Conservation (phyloP, 169 alveolate species). For the Cryptosporidium xiaoi region DNA sequence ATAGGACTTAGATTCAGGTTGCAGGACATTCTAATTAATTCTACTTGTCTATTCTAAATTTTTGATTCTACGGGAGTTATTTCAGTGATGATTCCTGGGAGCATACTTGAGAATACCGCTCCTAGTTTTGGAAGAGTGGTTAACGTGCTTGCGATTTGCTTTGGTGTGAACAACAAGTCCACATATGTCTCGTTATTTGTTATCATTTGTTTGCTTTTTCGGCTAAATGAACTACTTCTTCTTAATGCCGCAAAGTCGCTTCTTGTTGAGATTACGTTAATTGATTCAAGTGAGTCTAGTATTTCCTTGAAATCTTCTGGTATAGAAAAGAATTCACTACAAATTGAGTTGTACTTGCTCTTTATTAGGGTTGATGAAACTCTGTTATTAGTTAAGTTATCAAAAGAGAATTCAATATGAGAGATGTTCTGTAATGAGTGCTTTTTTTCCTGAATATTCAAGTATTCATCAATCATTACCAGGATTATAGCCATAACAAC, state of each 20-base stretch:
- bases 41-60: too few species aligned
- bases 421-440: background rate
- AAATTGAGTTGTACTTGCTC: constrained; percentile 35
- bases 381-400: constrained; percentile 1
- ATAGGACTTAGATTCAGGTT: too few species aligned
- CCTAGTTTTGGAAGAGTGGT: constrained; percentile 39
- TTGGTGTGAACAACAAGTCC: constrained; percentile 44
- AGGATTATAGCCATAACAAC: constrained; percentile 49
- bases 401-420: background rate
- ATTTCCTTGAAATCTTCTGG: constrained; percentile 67
- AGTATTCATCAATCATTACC: constrained; percentile 36
- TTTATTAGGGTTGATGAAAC: background rate
- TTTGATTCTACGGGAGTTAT: too few species aligned
- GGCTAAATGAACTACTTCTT: constrained; percentile 37
- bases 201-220: background rate
- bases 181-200: constrained; percentile 2
- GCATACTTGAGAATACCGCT: constrained; percentile 12
- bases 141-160: constrained; percentile 27
- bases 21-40: too few species aligned
- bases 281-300: constrained; percentile 62
- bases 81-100: background rate
- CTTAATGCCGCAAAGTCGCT: background rate
- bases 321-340: constrained; percentile 29
- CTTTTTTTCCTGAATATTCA: background rate
- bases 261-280: constrained; percentile 7